A percentile compares a stretch with the other conserved stretches of the same genome.
Conservation (phyloP, 768 basidiomycete species). For the Boletellus emodensis region DNA sequence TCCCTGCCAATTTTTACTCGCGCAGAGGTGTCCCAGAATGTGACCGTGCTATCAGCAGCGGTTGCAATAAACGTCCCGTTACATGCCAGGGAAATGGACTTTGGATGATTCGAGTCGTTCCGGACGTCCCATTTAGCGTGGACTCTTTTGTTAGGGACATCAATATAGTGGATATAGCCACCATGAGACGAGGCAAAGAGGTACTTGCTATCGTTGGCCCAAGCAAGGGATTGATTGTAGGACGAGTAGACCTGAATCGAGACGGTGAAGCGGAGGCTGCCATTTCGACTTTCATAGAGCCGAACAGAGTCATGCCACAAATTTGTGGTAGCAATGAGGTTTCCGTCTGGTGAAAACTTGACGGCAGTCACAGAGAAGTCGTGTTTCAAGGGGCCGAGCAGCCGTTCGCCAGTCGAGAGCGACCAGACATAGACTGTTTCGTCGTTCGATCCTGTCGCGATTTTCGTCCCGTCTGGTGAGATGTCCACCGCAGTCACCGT, state of each 20-base stretch:
- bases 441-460: no score
- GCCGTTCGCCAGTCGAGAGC: no score
- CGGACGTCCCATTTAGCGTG: background rate
- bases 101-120: background rate
- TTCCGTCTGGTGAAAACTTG: constrained; percentile 11
- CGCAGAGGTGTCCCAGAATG: constrained; percentile 7
- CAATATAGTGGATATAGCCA: no score
- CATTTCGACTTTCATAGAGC: no score
- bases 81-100: background rate
- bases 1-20: background rate
- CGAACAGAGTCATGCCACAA: no score
- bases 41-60: background rate
- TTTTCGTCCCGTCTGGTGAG: no score
- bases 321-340: background rate
- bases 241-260: no score
- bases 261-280: no score
- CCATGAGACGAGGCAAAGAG: no score
- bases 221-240: background rate
- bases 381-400: no score
- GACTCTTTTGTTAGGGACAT: no score
- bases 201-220: background rate
- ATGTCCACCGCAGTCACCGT: no score
- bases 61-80: constrained; percentile 1
- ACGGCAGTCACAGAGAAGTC: background rate
- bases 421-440: background rate